These are phyloP conservation scores for Papiliotrema terrestris DNA, from an alignment of 1,284 basidiomycete genomes.

Conservation along the genomic window DNA sequence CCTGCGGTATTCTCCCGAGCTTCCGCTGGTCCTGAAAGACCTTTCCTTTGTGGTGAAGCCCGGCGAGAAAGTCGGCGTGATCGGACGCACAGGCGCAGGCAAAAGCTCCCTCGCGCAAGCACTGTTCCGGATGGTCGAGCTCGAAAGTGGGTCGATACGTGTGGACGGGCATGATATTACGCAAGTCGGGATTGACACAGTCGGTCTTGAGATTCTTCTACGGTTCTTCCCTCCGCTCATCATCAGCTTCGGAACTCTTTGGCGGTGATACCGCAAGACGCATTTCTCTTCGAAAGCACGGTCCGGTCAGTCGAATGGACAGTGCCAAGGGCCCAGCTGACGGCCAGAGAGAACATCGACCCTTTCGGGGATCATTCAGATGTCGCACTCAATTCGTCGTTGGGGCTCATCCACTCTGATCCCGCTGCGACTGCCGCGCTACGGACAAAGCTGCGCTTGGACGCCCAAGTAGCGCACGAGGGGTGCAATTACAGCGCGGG, in stretches of 20 bases:
- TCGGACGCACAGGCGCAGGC: slow-evolving; percentile 66
- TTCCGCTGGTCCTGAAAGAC: slow-evolving; percentile 38
- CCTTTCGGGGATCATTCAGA: slow-evolving; percentile 58
- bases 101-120: slow-evolving; percentile 56
- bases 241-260: slow-evolving; percentile 53
- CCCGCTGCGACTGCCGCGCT: slow-evolving; percentile 6
- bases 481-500: slow-evolving; percentile 56
- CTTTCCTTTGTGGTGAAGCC: slow-evolving; percentile 29
- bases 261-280: slow-evolving; percentile 58
- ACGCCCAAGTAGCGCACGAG: slow-evolving; percentile 45
- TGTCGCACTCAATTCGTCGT: slow-evolving; percentile 53
- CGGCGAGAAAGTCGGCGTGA: slow-evolving; percentile 58
- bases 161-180: slow-evolving; percentile 61
- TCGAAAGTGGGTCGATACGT: slow-evolving; percentile 56
- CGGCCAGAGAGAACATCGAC: slow-evolving; percentile 40
- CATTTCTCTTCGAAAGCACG: slow-evolving; percentile 34
- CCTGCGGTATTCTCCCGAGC: slow-evolving; percentile 37
- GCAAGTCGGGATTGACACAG: slow-evolving; percentile 56
- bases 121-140: slow-evolving; percentile 67
- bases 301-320: slow-evolving; percentile 5
- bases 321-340: slow-evolving; percentile 4
- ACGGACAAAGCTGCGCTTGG: slow-evolving; percentile 56
- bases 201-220: slow-evolving; percentile 7
- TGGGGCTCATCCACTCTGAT: slow-evolving; percentile 51
- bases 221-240: not conserved